These are phyloP conservation scores for Trichoderma gracile DNA, from an alignment of 2,329 filamentous ascomycete genomes.

Conservation along the genomic window DNA sequence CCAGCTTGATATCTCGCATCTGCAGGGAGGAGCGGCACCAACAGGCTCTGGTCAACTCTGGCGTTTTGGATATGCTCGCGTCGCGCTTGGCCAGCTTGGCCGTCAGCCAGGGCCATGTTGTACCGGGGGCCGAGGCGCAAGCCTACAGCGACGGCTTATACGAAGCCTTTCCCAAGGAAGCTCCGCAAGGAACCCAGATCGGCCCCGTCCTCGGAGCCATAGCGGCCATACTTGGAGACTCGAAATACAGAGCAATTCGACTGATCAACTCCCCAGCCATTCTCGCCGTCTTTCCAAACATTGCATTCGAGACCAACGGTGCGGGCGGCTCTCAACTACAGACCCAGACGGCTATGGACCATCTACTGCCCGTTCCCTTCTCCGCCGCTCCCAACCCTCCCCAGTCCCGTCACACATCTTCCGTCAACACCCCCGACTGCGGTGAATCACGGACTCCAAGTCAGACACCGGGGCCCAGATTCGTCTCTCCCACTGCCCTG, in stretches of 20 bases:
- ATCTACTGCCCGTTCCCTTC: constrained; percentile 59
- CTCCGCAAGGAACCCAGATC: constrained; percentile 60
- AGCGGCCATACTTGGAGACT: constrained; percentile 73
- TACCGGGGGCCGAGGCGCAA: constrained; percentile 61
- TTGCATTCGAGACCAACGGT: constrained; percentile 45
- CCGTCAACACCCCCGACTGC: constrained; percentile 30
- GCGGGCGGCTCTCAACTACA: constrained; percentile 42
- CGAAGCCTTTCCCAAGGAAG: constrained; percentile 61
- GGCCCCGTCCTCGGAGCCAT: constrained; percentile 75
- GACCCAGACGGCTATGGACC: constrained; percentile 61
- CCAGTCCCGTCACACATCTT: constrained; percentile 33
- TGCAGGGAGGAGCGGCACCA: constrained; percentile 72
- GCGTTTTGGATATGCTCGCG: constrained; percentile 77
- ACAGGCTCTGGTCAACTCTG: constrained; percentile 67
- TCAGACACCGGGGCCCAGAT: constrained; percentile 35
- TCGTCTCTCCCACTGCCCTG: constrained; percentile 36
- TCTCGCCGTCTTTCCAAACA: constrained; percentile 65
- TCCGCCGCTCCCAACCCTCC: constrained; percentile 40
- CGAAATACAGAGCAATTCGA: constrained; percentile 73
- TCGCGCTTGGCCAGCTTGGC: constrained; percentile 71
- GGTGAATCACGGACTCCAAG: constrained; percentile 37
- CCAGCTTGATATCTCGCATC: constrained; percentile 56
- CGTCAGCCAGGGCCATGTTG: constrained; percentile 66
- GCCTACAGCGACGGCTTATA: constrained; percentile 56
- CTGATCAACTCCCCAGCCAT: constrained; percentile 69